A percentile compares a stretch with the other conserved stretches of the same genome.
These are phyloP conservation scores for Cryptococcus sp. DNA, from an alignment of 1,284 basidiomycete genomes.

Conservation along the genomic window DNA sequence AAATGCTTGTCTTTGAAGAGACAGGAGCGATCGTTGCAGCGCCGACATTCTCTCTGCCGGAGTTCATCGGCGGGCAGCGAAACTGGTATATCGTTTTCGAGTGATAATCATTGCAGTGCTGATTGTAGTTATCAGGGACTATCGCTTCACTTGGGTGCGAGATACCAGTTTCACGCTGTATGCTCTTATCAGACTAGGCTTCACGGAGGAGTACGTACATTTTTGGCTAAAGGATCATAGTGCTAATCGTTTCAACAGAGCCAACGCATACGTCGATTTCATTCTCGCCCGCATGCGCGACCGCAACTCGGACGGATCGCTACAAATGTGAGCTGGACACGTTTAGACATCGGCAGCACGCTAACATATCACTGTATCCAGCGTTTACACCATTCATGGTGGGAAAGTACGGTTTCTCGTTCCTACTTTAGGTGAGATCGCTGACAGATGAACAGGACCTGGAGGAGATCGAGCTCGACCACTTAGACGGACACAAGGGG, in stretches of 20 bases:
- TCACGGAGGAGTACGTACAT: constrained; percentile 74
- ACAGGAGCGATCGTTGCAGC: constrained; percentile 80
- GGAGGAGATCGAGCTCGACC: constrained; percentile 76
- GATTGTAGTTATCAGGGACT: constrained; percentile 31
- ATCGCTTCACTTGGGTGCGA: constrained; percentile 63
- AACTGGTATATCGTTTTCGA: constrained; percentile 63
- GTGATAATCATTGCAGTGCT: background rate
- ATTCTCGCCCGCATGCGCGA: constrained; percentile 77
- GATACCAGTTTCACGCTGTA: constrained; percentile 91
- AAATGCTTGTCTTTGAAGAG: constrained; percentile 54
- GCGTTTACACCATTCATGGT: constrained; percentile 55
- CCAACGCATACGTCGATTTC: constrained; percentile 74
- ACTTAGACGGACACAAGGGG: constrained; percentile 82
- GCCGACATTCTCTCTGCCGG: constrained; percentile 88
- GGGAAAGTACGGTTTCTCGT: constrained; percentile 58
- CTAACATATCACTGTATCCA: constrained; percentile 12
- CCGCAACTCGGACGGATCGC: constrained; percentile 79
- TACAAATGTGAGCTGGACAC: constrained; percentile 69
- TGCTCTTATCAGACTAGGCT: constrained; percentile 84
- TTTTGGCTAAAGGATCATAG: background rate
- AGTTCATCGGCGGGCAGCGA: constrained; percentile 80
- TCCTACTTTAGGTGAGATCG: background rate
- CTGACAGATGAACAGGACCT: constrained; percentile 56
- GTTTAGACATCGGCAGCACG: background rate
- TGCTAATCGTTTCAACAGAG: constrained; percentile 13